phyloP scores from a whole-genome alignment of 78 protist species.

The Guillardia theta region DNA sequence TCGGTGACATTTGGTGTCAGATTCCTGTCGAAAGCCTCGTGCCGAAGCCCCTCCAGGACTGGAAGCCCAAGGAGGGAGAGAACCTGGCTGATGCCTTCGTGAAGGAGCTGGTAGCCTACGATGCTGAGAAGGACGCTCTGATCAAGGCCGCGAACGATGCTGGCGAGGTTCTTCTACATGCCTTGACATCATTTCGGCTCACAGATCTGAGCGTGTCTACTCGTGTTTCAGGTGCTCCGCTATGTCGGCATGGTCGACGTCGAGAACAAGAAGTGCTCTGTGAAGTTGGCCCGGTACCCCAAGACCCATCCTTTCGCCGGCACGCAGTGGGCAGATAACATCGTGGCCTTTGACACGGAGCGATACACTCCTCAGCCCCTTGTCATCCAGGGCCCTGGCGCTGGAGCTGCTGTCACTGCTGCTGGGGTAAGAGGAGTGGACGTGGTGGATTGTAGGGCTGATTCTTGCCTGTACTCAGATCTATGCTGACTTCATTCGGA shows the following conservation, averaged over 20 bases:
- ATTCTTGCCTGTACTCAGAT: no score
- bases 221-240: not conserved
- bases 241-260: not conserved
- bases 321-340: conserved; percentile 57
- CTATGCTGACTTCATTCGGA: conserved; percentile 53
- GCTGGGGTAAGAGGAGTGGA: no score
- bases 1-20: not conserved
- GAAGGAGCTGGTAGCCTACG: not conserved
- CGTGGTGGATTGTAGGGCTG: no score
- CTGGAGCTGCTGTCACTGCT: conserved; percentile 77
- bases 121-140: no score
- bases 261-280: not conserved
- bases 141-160: no score
- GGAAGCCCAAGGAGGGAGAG: not conserved
- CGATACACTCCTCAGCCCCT: conserved; percentile 55
- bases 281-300: not conserved
- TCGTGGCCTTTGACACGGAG: conserved; percentile 53
- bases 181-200: no score
- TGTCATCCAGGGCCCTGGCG: conserved; percentile 76
- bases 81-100: not conserved
- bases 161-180: no score
- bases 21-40: not conserved
- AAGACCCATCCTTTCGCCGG: conserved; percentile 54
- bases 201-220: no score
- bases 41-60: not conserved